phyloP scores from a whole-genome alignment of 192 early-diverging fungal genomes.

The Coemansia sp. region DNA sequence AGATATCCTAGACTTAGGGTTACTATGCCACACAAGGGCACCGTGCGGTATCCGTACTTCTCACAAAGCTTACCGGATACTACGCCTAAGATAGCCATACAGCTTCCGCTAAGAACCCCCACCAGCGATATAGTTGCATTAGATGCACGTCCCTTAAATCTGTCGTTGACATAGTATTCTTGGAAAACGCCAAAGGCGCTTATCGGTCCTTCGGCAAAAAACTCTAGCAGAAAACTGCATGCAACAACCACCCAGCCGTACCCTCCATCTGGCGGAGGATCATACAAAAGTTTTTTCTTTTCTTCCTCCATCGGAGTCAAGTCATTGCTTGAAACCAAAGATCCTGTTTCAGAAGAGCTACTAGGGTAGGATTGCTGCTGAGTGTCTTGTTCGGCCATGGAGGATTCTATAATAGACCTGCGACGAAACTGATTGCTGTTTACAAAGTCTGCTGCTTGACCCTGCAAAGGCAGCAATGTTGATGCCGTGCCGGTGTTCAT shows the following conservation, averaged over 20 bases:
- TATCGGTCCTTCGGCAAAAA: conserved; percentile 52
- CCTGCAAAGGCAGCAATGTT: not conserved
- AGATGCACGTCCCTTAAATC: conserved; percentile 39
- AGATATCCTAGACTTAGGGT: conserved; percentile 45
- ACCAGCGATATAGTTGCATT: conserved; percentile 52
- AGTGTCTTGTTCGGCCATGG: conserved; percentile 1
- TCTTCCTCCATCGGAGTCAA: conserved; percentile 9
- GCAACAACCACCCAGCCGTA: conserved; percentile 55
- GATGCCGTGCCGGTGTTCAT: not conserved
- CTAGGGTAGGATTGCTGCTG: not conserved
- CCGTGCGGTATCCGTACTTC: conserved; percentile 41
- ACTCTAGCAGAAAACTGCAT: conserved; percentile 50
- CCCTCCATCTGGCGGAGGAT: conserved; percentile 44
- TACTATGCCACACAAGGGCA: conserved; percentile 39
- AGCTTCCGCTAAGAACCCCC: conserved; percentile 42
- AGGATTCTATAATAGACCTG: conserved; percentile 19
- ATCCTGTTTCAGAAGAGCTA: conserved; percentile 21
- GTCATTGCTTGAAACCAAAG: conserved; percentile 21
- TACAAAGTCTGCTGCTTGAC: not conserved
- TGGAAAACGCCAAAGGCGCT: conserved; percentile 57
- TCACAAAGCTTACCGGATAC: conserved; percentile 53
- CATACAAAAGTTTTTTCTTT: conserved; percentile 18
- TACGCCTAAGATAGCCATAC: conserved; percentile 47
- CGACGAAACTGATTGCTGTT: conserved; percentile 1
- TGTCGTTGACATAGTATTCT: conserved; percentile 52